Evolutionary conservation across 192 early-diverging fungal genomes (phyloP), one percentile per base, ranked within the genome.

Genomic region (Chytriomyces sp.): DNA sequence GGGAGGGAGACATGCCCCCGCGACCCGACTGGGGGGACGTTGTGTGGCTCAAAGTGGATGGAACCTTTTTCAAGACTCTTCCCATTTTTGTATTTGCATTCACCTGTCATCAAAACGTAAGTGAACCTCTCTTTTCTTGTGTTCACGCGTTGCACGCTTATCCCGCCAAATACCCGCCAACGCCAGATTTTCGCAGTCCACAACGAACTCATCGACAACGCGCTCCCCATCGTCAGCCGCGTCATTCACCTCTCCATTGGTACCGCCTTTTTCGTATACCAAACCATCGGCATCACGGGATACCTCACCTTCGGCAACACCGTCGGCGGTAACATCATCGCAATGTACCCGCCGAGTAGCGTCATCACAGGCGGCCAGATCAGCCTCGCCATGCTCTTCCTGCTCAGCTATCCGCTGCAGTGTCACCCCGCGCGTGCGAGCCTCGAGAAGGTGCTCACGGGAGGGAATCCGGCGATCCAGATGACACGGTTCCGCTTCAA

Each of bases 11-110:
- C 25, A 81, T 87, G 80, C 81, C 82, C 30, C 54, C 61, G 6
- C 40, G 65, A 17, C 70, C 74, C 32, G 32, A 49, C 5, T 78
- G 52, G 64, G 67, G 55, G 5, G 81, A 84, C 3, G 63, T 87
- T 25, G 59, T 38, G 19, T 86, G 82, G 82, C 56, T 82, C 54
- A 80, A 79, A 36, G n/a, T 85, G 41, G 79, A 77, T 86, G 80
- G 14, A 81, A 84, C 38, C 87, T 92, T 78, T 88, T 93, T 81
- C 83, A 88, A 25, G 85, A 55, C 86, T 25, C 76, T 98, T 44
- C 98, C 98, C 1, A 92, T 99, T 33, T 99, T 99, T 86, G 92
- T 99, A 22, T 99, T 99, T 88, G 94, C 94, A 7, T 99, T 97
- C 70, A 99, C 98, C 25, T 99, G 97, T 77, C 96, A 99, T 79